Conservation (phyloP, 2,329 filamentous ascomycete species). For the Pseudofabraea citricarpa region DNA sequence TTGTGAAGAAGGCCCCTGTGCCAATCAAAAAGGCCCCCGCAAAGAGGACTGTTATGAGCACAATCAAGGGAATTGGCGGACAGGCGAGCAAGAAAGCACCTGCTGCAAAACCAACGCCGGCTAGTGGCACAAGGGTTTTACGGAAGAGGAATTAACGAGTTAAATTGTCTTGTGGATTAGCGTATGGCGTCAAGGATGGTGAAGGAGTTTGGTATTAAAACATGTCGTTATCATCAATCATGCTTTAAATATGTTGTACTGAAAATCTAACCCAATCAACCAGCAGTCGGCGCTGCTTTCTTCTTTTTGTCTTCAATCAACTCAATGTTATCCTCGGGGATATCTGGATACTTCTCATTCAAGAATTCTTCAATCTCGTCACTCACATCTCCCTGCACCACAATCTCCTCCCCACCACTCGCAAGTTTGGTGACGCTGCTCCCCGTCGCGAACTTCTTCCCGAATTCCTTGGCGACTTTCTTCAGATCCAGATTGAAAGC, state of each 20-base stretch:
- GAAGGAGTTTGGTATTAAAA: neutral
- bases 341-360: slow-evolving; percentile 79
- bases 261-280: neutral
- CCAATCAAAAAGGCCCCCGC: slow-evolving; percentile 32
- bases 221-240: no score
- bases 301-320: slow-evolving; percentile 94
- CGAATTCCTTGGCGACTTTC: slow-evolving; percentile 93
- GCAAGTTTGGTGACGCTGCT: slow-evolving; percentile 86
- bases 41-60: slow-evolving; percentile 50
- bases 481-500: slow-evolving; percentile 89
- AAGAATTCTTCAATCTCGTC: slow-evolving; percentile 92
- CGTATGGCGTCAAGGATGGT: slow-evolving; percentile 8
- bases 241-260: no score
- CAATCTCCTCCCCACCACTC: slow-evolving; percentile 88
- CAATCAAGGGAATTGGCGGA: slow-evolving; percentile 46
- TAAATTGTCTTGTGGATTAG: slow-evolving; percentile 5
- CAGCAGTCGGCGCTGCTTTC: slow-evolving; percentile 52
- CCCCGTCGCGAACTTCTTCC: slow-evolving; percentile 97
- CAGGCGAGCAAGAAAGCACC: slow-evolving; percentile 46
- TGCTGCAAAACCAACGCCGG: slow-evolving; percentile 29
- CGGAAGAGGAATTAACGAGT: slow-evolving; percentile 25
- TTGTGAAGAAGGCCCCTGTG: slow-evolving; percentile 50
- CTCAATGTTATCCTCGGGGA: slow-evolving; percentile 94
- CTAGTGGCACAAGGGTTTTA: slow-evolving; percentile 22
- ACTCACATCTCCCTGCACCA: slow-evolving; percentile 94